A percentile compares a stretch with the other conserved stretches of the same genome.
Evolutionary conservation across 257 asterid genomes (phyloP).

Genomic region (Solanum sitiens): DNA sequence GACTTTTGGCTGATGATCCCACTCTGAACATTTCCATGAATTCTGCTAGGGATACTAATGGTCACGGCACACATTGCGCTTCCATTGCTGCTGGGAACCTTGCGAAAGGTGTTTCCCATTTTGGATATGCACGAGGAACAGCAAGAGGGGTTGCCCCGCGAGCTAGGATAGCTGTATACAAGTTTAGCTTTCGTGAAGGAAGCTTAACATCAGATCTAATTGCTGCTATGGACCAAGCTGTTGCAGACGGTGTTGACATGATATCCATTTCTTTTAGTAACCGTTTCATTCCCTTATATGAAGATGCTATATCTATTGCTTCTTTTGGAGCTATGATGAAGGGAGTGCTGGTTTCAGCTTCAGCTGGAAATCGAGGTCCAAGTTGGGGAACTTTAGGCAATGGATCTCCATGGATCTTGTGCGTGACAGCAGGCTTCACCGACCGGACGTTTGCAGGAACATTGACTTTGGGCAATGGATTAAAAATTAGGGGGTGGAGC

Average conservation of each 20-base stretch:
- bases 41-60: conserved; percentile 1
- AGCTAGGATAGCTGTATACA: conserved; percentile 4
- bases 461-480: neutral
- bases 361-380: neutral
- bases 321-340: conserved; percentile 6
- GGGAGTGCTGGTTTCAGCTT: neutral
- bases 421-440: neutral
- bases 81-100: conserved; percentile 1
- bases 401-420: conserved; percentile 1
- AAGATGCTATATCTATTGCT: neutral
- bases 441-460: conserved; percentile 7
- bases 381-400: neutral
- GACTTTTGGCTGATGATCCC: conserved; percentile 5
- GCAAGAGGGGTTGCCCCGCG: conserved; percentile 4
- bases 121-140: conserved; percentile 7
- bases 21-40: conserved; percentile 4
- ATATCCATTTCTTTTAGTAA: neutral
- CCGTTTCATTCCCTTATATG: neutral
- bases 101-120: neutral
- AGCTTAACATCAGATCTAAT: neutral
- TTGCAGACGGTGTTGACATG: conserved; percentile 7
- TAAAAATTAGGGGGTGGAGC: neutral
- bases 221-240: conserved; percentile 5
- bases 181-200: neutral
- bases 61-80: conserved; percentile 3